Base-by-base conservation (phyloP, 768 basidiomycete species). In the Leccinum subgranulosum region DNA sequence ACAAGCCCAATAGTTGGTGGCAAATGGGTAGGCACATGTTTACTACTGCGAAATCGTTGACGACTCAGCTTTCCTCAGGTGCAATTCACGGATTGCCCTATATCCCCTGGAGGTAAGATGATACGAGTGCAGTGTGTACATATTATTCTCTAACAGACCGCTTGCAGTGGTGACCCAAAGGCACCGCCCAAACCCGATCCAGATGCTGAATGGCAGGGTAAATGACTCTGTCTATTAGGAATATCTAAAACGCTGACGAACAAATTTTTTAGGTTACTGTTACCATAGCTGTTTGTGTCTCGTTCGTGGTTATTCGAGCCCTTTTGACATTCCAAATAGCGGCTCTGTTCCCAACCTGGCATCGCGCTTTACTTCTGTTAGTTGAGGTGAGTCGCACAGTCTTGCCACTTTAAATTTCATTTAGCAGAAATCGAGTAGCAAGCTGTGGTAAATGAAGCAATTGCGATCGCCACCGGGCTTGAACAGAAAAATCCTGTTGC, bases 1-100 rank as follows among this genome's bases (percentile, higher is more conserved):
- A 65, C 8, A 65, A 63, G 1, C 64, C 64, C 7, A 66, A 66
- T 51, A 60, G 64, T 23, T 65, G 64, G 60, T 66, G 61, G 64
- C 64, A 66, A 31, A 60, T 66, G 0, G 61, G 64, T 66, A 43
- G 28, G 56, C 4, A 14, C 12, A 28, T 34, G 0, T 10, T 31
- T 31, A 31, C 29, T 19, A 15, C 19, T 4, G 11, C 11, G 9
- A 25, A 11, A 33, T 25, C 17, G 14, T 17, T 43, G n/a, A 17
- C 1, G 0, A 3, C 46, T 57, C 12, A 15, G 9, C 10, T 5
- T 27, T 3, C 31, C 6, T 33, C 43, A 66, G 64, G 56, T 9
- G 11, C 21, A 2, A 66, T 66, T 50, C 64, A 66, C n/a, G 64
- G 64, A 33, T 17, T 66, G 21, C 64, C 64, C 9, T 64, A 60